Percentiles rank a stretch among this genome's conserved stretches.
phyloP scores from a whole-genome alignment of 768 basidiomycete genomes.

The Boletales sp. region DNA sequence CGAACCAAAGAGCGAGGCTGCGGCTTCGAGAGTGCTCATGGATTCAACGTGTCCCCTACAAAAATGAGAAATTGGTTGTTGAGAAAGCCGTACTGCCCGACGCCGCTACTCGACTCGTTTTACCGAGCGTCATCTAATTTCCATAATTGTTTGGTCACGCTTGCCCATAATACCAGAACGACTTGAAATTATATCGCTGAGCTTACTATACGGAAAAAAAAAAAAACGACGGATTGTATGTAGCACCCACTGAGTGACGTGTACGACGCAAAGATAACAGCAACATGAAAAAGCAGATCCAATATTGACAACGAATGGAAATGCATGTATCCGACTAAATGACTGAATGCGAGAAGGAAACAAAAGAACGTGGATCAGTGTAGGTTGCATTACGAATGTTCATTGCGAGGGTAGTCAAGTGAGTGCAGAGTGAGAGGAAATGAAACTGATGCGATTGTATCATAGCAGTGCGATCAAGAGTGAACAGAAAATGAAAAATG shows the following conservation, averaged over 20 bases:
- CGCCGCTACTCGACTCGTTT: no score
- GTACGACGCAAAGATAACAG: slow-evolving; percentile 14
- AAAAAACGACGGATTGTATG: no score
- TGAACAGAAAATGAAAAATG: neutral
- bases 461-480: slow-evolving; percentile 34
- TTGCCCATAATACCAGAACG: slow-evolving; percentile 12
- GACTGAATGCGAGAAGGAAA: slow-evolving; percentile 15
- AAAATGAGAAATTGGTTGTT: neutral
- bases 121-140: no score
- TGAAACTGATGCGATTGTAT: slow-evolving; percentile 31
- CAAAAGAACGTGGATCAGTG: slow-evolving; percentile 19
- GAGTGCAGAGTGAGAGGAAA: slow-evolving; percentile 27
- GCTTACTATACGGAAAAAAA: neutral
- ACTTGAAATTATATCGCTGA: neutral
- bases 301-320: slow-evolving; percentile 33
- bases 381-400: slow-evolving; percentile 36
- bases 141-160: slow-evolving; percentile 21
- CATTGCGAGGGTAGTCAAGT: slow-evolving; percentile 30
- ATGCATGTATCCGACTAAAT: slow-evolving; percentile 24
- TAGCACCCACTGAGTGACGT: neutral
- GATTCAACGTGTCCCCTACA: slow-evolving; percentile 30
- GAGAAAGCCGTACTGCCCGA: no score
- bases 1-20: slow-evolving; percentile 75
- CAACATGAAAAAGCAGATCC: slow-evolving; percentile 9
- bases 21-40: slow-evolving; percentile 72